These are phyloP conservation scores for Ustilago curta DNA, from an alignment of 1,284 basidiomycete genomes.

Conservation along the genomic window DNA sequence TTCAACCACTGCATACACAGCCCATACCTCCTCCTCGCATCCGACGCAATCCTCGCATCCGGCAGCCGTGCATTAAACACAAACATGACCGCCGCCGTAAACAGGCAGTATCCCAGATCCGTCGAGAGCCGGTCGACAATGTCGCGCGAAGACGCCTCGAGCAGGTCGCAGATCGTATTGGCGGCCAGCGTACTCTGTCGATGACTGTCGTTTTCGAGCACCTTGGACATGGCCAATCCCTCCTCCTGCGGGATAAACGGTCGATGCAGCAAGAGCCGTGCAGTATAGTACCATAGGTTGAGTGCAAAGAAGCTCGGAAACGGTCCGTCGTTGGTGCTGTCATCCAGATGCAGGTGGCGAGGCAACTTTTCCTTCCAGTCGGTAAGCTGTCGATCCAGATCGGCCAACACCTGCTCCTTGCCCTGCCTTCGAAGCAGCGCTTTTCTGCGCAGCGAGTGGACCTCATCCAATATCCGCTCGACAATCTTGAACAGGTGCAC, in stretches of 20 bases:
- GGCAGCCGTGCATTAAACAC: conserved; percentile 60
- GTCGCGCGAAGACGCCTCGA: conserved; percentile 46
- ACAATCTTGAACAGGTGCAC: conserved; percentile 61
- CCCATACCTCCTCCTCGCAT: conserved; percentile 52
- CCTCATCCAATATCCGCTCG: conserved; percentile 56
- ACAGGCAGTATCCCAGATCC: conserved; percentile 63
- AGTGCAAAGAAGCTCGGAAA: conserved; percentile 58
- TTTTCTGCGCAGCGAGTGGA: conserved; percentile 62
- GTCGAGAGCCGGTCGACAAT: conserved; percentile 58
- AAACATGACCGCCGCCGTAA: conserved; percentile 62
- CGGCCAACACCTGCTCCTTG: conserved; percentile 45
- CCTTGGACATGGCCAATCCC: conserved; percentile 44
- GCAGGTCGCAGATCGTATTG: conserved; percentile 59
- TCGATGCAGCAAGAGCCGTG: conserved; percentile 56
- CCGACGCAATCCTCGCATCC: conserved; percentile 34
- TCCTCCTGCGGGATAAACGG: conserved; percentile 65
- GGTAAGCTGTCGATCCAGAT: conserved; percentile 56
- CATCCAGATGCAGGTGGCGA: conserved; percentile 44
- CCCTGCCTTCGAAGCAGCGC: conserved; percentile 55
- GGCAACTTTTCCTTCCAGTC: conserved; percentile 56
- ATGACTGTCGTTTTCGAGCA: conserved; percentile 53
- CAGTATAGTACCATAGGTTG: conserved; percentile 62
- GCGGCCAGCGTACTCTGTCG: conserved; percentile 54
- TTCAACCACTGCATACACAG: conserved; percentile 60
- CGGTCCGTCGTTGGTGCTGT: conserved; percentile 42